Percentiles rank a stretch among this genome's conserved stretches.
These are phyloP conservation scores for Phalaenopsis aphrodite DNA, from an alignment of 106 monocot genomes.

Conservation along the genomic window DNA sequence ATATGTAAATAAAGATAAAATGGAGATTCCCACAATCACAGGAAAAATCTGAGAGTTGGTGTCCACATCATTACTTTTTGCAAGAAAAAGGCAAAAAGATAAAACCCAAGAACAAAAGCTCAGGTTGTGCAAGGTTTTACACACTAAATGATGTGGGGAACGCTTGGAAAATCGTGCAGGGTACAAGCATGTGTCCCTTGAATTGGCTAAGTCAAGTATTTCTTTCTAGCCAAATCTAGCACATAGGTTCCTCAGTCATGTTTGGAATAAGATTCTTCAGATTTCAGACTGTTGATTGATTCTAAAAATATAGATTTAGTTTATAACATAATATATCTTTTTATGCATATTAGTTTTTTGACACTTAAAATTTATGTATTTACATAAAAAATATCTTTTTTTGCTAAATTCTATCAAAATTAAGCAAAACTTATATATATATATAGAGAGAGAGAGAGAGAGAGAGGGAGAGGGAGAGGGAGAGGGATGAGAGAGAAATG, in stretches of 20 bases:
- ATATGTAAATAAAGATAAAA: background rate
- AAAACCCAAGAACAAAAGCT: background rate
- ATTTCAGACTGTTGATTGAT: background rate
- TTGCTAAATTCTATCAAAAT: no score
- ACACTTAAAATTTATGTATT: no score
- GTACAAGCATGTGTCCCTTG: background rate
- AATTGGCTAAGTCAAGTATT: background rate
- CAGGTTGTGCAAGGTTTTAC: background rate
- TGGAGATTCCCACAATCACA: background rate
- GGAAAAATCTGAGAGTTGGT: background rate
- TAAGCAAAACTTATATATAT: background rate
- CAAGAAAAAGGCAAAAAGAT: background rate
- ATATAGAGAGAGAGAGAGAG: background rate
- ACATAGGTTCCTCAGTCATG: background rate
- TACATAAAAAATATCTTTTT: no score
- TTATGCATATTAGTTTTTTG: no score
- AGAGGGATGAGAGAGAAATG: background rate
- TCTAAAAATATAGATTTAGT: background rate
- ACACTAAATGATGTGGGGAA: background rate
- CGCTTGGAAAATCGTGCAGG: background rate
- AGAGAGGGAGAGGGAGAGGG: background rate
- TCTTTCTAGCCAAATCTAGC: background rate
- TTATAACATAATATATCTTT: no score
- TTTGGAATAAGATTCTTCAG: background rate
- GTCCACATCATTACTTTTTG: constrained; percentile 1